These are phyloP conservation scores for Mariannaea sp. DNA, from an alignment of 2,329 filamentous ascomycete genomes.

Conservation along the genomic window DNA sequence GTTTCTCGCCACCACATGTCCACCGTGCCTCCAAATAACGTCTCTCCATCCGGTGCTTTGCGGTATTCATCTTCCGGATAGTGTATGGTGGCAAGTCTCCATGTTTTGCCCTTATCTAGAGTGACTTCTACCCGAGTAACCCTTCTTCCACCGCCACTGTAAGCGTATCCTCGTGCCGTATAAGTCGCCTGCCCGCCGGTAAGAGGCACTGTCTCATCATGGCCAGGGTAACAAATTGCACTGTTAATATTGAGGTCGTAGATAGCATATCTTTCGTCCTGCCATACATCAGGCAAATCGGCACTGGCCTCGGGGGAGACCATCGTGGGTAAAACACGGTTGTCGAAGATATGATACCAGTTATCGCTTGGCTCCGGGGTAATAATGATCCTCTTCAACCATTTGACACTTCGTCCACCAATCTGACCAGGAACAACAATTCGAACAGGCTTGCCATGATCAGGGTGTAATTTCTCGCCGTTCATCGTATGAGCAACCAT, in stretches of 20 bases:
- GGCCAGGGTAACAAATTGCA: constrained; percentile 77
- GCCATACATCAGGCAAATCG: constrained; percentile 77
- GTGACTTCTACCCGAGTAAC: constrained; percentile 84
- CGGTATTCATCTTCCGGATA: constrained; percentile 89
- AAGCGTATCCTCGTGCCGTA: constrained; percentile 79
- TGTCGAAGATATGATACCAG: constrained; percentile 96
- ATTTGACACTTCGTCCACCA: constrained; percentile 90
- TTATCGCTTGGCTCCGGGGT: constrained; percentile 83
- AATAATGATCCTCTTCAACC: constrained; percentile 81
- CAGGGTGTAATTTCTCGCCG: constrained; percentile 76
- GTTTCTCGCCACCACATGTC: constrained; percentile 83
- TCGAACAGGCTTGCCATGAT: constrained; percentile 84
- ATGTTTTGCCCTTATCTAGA: constrained; percentile 79
- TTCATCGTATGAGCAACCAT: constrained; percentile 93
- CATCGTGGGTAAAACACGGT: constrained; percentile 85
- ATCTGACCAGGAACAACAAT: constrained; percentile 90
- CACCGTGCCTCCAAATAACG: constrained; percentile 75
- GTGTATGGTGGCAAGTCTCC: constrained; percentile 75
- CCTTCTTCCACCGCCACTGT: constrained; percentile 82
- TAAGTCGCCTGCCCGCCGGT: constrained; percentile 58
- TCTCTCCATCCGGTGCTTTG: constrained; percentile 58
- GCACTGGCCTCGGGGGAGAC: constrained; percentile 80
- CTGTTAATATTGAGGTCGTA: constrained; percentile 91
- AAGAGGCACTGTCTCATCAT: constrained; percentile 69
- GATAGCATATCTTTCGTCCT: constrained; percentile 88